Base-by-base conservation (phyloP, 2,329 filamentous ascomycete species). In the Aureobasidium mangrovei region DNA sequence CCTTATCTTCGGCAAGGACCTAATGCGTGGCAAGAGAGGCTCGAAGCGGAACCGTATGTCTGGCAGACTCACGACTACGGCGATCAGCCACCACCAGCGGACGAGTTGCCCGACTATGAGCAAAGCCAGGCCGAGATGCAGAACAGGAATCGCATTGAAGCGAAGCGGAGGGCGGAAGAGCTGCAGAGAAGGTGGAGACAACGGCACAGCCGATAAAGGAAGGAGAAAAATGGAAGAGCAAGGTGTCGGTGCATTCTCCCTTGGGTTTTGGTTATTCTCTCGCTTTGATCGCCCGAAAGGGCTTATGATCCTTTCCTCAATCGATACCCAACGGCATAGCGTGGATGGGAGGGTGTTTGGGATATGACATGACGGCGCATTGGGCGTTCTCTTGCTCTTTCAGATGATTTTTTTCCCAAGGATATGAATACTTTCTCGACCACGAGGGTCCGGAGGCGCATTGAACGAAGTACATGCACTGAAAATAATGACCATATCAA, bases 111-210 rank as follows among this genome's bases (percentile, higher is more conserved):
- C 0, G 67, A 74, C 57, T 76, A 76, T 57, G 72, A 71, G 28
- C 66, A 72, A 54, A 75, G 72, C 55, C 74, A 76, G 60, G 71
- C 71, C 9, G 70, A 75, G 57, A 73, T 72, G 60, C 67, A 68
- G 29, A 67, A 64, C 7, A 62, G 57, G 42, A 70, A 66, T 53
- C 62, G 72, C 32, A 60, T 60, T 9, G 72, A 71, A 57, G 73
- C 73, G n/a, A 64, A 69, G 9, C 65, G 68, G 33, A 62, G 74
- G 57, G 74, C 73, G 44, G 63, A 69, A 53, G 74, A 76, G 55
- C 56, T 76, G 56, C 72, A 74, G 52, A 65, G 66, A 33, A 63
- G 71, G 48, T 76, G 74, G 74, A 67, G 65, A 39, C 62, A 60
- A 47, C 61, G 64, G 43, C 56, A 46, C 9, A 53, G 42, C 38